Percentiles rank a stretch among this genome's conserved stretches.
Evolutionary conservation across 177 flowering plant genomes (phyloP).

Genomic region (Vitis hybrid): DNA sequence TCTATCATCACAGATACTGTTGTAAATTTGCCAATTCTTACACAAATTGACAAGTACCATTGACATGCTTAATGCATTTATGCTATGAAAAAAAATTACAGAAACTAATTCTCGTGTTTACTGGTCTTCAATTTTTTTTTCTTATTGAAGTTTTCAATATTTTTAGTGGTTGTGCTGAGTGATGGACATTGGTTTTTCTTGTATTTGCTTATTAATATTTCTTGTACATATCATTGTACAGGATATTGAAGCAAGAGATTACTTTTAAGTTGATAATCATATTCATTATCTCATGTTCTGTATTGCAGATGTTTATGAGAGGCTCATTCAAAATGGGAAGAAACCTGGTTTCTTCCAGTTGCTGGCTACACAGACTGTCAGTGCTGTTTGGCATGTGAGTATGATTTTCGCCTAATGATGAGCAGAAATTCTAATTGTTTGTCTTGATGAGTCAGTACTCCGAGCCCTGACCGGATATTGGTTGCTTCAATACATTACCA

Average conservation of each 20-base stretch:
- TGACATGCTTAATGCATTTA: not conserved
- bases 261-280: not conserved
- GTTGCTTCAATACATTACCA: no score
- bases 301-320: constrained; percentile 88
- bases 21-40: not conserved
- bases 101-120: no score
- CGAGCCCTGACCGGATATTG: no score
- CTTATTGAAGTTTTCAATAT: no score
- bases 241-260: not conserved
- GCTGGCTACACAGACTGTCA: constrained; percentile 94
- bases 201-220: not conserved
- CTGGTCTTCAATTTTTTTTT: no score
- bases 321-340: constrained; percentile 84
- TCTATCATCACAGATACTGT: not conserved
- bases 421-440: no score
- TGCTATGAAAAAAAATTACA: not conserved
- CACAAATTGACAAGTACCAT: not conserved
- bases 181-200: not conserved
- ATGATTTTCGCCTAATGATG: not conserved
- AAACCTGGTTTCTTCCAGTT: constrained; percentile 94
- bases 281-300: constrained; percentile 3
- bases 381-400: constrained; percentile 99
- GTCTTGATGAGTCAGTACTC: no score
- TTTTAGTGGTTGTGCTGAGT: not conserved
- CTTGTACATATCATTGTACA: not conserved